Base-by-base conservation (phyloP, 2,329 filamentous ascomycete species). In the Fusarium verrucosum region DNA sequence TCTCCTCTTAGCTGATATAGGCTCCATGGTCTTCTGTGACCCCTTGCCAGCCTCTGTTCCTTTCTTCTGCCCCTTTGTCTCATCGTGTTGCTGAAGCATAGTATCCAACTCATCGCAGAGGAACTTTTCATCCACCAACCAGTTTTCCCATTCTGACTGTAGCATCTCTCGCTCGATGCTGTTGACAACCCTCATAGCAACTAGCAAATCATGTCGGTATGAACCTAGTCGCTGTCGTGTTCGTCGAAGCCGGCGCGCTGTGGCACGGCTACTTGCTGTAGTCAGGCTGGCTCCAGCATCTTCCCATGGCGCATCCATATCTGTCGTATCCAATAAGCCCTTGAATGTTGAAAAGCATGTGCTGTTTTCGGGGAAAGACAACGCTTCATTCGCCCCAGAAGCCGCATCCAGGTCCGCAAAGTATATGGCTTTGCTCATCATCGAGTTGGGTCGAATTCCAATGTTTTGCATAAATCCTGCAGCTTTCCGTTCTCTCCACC, bases 141-240 rank as follows among this genome's bases (percentile, higher is more conserved):
- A 99, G 65, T 92, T 91, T 79, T 97, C 94, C 89, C 93, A 99
- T 76, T 97, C 94, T 1, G 90, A 90, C 71, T 88, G 86, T 50
- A 98, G 78, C 75, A 97, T 89, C 76, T 97, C 93, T 57, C 86
- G 85, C 81, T 98, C 95, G 25, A 98, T 88, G 55, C 85, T 89
- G 77, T 98, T 97, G 60, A 98, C 89, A 4, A 97, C 87, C 6
- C 94, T 88, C 81, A 98, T 88, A 7, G 94, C 93, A 7, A 99
- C 94, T 4, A 98, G 80, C 19, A 99, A 82, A 73, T 98, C 93
- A 75, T 99, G 92, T 4, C 95, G 85, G 75, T 97, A 95, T 3
- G 87, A 82, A 1, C 91, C 94, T 0, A 99, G 85, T 22, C 89
- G 86, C 76, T 96, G 91, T 10, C 94, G 86, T n/a, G 92, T 92